Percentiles rank a stretch among this genome's conserved stretches.
These are phyloP conservation scores for Phialemoniopsis sp. DNA, from an alignment of 2,329 filamentous ascomycete species.

Conservation along the genomic window DNA sequence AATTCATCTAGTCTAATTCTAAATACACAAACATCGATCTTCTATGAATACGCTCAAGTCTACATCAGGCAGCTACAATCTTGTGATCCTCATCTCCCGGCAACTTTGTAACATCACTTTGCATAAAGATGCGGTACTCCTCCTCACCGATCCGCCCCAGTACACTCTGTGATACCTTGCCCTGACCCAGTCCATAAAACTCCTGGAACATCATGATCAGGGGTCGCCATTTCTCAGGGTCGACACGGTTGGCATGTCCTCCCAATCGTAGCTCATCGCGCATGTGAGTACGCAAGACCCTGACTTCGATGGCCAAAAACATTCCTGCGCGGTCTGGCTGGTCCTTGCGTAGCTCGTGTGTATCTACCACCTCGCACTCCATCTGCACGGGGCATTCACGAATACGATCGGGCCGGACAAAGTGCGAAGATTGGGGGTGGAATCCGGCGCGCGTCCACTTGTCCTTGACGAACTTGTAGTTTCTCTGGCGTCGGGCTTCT, in stretches of 20 bases:
- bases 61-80: no score
- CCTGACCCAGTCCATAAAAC: slow-evolving; percentile 29
- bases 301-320: slow-evolving; percentile 27
- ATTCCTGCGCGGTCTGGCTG: slow-evolving; percentile 19
- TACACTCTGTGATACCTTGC: slow-evolving; percentile 14
- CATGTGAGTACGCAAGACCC: slow-evolving; percentile 28
- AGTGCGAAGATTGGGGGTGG: slow-evolving; percentile 24
- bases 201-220: slow-evolving; percentile 40
- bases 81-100: no score
- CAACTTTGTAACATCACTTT: neutral
- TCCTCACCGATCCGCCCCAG: slow-evolving; percentile 24
- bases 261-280: slow-evolving; percentile 23
- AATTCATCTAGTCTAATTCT: no score
- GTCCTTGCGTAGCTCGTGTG: slow-evolving; percentile 25
- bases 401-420: slow-evolving; percentile 27
- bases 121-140: slow-evolving; percentile 12
- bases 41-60: no score
- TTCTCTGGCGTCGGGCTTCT: slow-evolving; percentile 18
- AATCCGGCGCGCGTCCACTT: slow-evolving; percentile 28
- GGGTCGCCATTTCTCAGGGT: slow-evolving; percentile 36
- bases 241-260: slow-evolving; percentile 31
- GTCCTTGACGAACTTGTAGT: slow-evolving; percentile 31
- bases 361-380: slow-evolving; percentile 29
- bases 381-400: slow-evolving; percentile 35
- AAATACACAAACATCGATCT: no score